Evolutionary conservation across 805 yeast species (phyloP).

Genomic region (Candida corydali): DNA sequence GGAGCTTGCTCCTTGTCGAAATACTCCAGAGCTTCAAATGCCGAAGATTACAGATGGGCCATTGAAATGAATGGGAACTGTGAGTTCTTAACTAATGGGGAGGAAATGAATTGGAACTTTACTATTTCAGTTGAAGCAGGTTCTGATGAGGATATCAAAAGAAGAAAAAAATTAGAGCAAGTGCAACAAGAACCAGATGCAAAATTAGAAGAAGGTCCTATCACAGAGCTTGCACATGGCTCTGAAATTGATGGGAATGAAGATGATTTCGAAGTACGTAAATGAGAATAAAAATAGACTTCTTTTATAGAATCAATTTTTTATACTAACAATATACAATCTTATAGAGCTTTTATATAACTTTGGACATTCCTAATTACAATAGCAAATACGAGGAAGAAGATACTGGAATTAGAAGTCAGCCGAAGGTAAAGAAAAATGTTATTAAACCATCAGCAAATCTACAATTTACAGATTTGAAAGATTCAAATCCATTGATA

Average conservation of each 20-base stretch:
- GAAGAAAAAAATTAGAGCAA: conserved; percentile 29
- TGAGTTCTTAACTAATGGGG: conserved; percentile 68
- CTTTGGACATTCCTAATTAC: conserved; percentile 28
- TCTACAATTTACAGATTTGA: conserved; percentile 34
- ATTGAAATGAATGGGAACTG: conserved; percentile 69
- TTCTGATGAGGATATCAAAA: conserved; percentile 76
- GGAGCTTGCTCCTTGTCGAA: conserved; percentile 84
- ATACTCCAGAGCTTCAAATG: conserved; percentile 28
- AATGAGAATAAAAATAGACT: not conserved
- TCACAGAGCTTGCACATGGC: conserved; percentile 15
- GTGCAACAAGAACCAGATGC: conserved; percentile 6
- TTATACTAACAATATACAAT: conserved; percentile 16
- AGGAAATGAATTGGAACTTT: conserved; percentile 94
- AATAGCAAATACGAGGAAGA: conserved; percentile 6
- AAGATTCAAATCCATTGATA: conserved; percentile 29
- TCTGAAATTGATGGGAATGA: conserved; percentile 11
- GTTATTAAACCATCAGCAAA: conserved; percentile 38
- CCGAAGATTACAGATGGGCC: conserved; percentile 45
- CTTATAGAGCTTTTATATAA: conserved; percentile 29
- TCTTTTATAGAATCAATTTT: conserved; percentile 2
- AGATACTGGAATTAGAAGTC: conserved; percentile 2
- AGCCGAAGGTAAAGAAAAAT: conserved; percentile 14
- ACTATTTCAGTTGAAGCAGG: conserved; percentile 79
- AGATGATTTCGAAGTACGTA: conserved; percentile 21
- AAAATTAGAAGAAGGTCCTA: conserved; percentile 14